Evolutionary conservation across 768 basidiomycete genomes (phyloP).

Genomic region (Termitomyces bulborhizus): DNA sequence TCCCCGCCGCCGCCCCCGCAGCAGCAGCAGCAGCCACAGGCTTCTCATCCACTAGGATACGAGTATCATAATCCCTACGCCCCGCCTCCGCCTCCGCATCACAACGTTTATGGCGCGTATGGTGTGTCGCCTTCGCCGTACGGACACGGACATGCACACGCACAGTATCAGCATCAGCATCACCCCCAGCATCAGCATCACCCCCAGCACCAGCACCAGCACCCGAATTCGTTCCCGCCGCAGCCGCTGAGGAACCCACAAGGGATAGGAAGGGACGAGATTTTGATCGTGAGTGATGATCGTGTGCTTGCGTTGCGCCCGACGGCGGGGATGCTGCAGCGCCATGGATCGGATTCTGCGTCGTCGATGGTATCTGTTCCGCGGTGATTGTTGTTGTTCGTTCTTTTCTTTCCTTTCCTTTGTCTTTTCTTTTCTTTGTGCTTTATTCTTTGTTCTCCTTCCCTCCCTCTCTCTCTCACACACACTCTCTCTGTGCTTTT

Average conservation of each 20-base stretch:
- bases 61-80: slow-evolving; percentile 28
- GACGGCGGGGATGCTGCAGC: slow-evolving; percentile 30
- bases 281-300: slow-evolving; percentile 88
- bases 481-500: too few species aligned
- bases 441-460: too few species aligned
- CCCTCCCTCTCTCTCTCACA: too few species aligned
- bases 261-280: slow-evolving; percentile 67
- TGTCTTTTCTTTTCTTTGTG: too few species aligned
- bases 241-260: slow-evolving; percentile 31
- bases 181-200: slow-evolving; percentile 8
- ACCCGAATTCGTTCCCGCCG: slow-evolving; percentile 31
- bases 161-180: slow-evolving; percentile 8
- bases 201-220: too few species aligned
- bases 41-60: slow-evolving; percentile 19
- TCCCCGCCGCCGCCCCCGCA: too few species aligned
- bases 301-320: slow-evolving; percentile 68
- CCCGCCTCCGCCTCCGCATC: slow-evolving; percentile 13
- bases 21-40: slow-evolving; percentile 16
- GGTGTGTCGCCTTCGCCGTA: slow-evolving; percentile 17
- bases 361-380: slow-evolving; percentile 41
- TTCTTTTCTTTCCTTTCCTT: neutral
- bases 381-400: slow-evolving; percentile 19
- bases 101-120: slow-evolving; percentile 25
- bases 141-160: slow-evolving; percentile 9
- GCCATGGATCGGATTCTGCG: slow-evolving; percentile 34